Base-by-base conservation (phyloP, 768 basidiomycete species). In the Crepidotus variabilis region DNA sequence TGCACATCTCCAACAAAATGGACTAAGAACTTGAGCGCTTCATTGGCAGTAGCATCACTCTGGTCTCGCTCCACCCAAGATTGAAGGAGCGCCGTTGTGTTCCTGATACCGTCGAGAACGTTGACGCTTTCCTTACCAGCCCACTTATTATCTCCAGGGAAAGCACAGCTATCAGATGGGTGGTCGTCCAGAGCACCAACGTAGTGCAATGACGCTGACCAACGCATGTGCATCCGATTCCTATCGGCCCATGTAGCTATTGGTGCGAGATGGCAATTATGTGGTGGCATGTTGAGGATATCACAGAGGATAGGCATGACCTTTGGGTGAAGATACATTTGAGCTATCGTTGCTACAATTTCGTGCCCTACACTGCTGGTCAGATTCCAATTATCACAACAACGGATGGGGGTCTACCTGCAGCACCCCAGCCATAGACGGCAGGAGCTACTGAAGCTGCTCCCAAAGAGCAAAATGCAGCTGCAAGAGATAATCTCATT, bases 1-100 rank as follows among this genome's bases (percentile, higher is more conserved):
- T 97, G 96, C 78, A 96, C 77, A 68, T 98, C 96, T 0, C 96
- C 94, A 10, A 97, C 54, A 63, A 93, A 98, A 70, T 99, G 97
- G 28, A 95, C 81, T 32, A 99, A 75, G 75, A 97, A 99, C 69
- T 91, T 90, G 63, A 98, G 76, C 1, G 96, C 91, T 63, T 93
- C 90, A 64, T 87, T 85, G 1, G 85, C 85, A 10, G 67, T 70
- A 5, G 59, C 69, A 14, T 72, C 70, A 1, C 64, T 60, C 8
- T 59, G 54, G 48, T 65, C 67, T 50, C 68, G 60, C 59, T 64
- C 66, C 20, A 72, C 74, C 65, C 81, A 85, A 7, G 79, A 77
- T 47, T 76, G 77, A 20, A 94, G 68, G 33, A 87, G 75, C 18
- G 65, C 70, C 0, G 91, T 91, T 34, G 86, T 85, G 64, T 98